Percentiles rank a stretch among this genome's conserved stretches.
Conservation (phyloP, 768 basidiomycete species). For the Baorangia bicolor region DNA sequence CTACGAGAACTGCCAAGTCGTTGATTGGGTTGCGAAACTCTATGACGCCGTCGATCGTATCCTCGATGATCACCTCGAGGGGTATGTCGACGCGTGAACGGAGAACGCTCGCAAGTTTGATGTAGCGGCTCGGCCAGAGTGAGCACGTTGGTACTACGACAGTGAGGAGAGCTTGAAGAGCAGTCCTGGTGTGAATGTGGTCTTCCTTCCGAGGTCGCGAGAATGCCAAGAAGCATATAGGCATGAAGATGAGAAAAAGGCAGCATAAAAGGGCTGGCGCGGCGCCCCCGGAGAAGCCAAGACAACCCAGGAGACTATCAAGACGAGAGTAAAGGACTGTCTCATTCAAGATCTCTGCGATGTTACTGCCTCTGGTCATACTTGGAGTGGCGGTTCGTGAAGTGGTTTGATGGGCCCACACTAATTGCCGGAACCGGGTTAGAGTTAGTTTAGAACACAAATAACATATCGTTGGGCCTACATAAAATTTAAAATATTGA, state of each 20-base stretch:
- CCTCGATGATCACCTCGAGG: conserved; percentile 36
- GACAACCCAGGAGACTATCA: background rate
- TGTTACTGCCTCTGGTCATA: conserved; percentile 6
- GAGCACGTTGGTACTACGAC: conserved; percentile 44
- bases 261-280: background rate
- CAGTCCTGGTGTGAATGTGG: conserved; percentile 13
- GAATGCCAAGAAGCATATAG: conserved; percentile 7
- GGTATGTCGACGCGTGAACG: conserved; percentile 32
- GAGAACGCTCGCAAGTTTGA: conserved; percentile 26
- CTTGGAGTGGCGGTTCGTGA: background rate
- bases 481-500: background rate
- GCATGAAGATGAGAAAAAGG: conserved; percentile 9
- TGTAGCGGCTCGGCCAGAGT: conserved; percentile 44
- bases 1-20: conserved; percentile 40
- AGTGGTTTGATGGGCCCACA: background rate
- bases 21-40: conserved; percentile 43
- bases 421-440: background rate
- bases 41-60: conserved; percentile 38
- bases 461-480: background rate
- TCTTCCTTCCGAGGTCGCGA: conserved; percentile 8
- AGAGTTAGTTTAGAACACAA: background rate
- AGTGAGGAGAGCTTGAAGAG: conserved; percentile 39
- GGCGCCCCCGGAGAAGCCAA: background rate
- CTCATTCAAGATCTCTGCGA: background rate
- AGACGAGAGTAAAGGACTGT: background rate